phyloP scores from a whole-genome alignment of 495 filamentous ascomycete species.

The Tricharina praecox region DNA sequence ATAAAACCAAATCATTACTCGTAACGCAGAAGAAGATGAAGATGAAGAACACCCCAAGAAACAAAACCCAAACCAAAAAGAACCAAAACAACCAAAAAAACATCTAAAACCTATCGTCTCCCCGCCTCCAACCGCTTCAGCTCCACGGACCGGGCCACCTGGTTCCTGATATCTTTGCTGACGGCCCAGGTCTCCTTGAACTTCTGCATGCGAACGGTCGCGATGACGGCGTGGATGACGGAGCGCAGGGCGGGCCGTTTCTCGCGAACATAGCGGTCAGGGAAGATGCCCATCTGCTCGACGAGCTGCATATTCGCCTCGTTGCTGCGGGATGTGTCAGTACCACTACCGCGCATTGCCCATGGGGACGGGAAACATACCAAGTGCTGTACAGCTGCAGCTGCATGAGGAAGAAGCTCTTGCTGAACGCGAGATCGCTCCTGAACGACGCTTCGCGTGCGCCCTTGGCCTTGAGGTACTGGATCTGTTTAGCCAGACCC shows the following conservation, averaged over 20 bases:
- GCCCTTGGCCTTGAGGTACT: slow-evolving; percentile 66
- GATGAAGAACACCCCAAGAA: too few relatives aligned
- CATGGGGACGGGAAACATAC: slow-evolving; percentile 40
- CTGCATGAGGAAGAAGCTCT: slow-evolving; percentile 61
- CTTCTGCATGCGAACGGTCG: slow-evolving; percentile 23
- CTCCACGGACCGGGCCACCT: slow-evolving; percentile 20
- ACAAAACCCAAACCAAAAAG: too few relatives aligned
- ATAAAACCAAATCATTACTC: too few relatives aligned
- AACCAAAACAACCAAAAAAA: too few relatives aligned
- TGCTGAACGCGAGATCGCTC: slow-evolving; percentile 57
- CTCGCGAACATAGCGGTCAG: slow-evolving; percentile 29
- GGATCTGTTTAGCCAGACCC: slow-evolving; percentile 72
- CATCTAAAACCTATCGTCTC: too few relatives aligned
- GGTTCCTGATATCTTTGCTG: slow-evolving; percentile 20
- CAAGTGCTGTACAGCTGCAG: slow-evolving; percentile 67
- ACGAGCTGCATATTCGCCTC: slow-evolving; percentile 76
- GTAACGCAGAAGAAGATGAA: too few relatives aligned
- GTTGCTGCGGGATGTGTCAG: slow-evolving; percentile 43
- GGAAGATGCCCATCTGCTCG: slow-evolving; percentile 54
- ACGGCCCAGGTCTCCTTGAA: slow-evolving; percentile 18
- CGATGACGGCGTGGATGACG: slow-evolving; percentile 23
- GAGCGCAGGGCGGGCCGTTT: slow-evolving; percentile 28
- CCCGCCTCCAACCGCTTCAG: slow-evolving; percentile 7
- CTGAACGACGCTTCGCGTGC: slow-evolving; percentile 66
- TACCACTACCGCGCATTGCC: not conserved